Evolutionary conservation across 2,329 filamentous ascomycete species (phyloP).

Genomic region (Drechslerella coelobrocha): DNA sequence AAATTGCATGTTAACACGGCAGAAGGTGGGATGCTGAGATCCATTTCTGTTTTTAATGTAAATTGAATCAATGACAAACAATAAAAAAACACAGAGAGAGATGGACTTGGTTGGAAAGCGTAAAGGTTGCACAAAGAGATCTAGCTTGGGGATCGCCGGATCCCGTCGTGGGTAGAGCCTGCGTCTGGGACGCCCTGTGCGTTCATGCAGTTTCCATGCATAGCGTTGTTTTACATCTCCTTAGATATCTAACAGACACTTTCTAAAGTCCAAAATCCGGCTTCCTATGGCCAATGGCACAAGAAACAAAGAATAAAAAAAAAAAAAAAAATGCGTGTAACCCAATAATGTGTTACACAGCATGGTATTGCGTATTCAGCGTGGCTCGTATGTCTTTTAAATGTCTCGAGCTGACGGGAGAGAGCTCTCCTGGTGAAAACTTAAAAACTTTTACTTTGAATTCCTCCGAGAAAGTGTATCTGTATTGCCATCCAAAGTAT

Average conservation of each 20-base stretch:
- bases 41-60: not conserved
- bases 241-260: too few species aligned
- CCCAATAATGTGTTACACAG: constrained; percentile 24
- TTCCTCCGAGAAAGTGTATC: too few species aligned
- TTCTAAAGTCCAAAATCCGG: not conserved
- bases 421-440: constrained; percentile 3
- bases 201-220: not conserved
- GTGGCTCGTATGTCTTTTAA: constrained; percentile 1
- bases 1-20: constrained; percentile 36
- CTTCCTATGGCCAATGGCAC: not conserved
- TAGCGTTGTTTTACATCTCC: too few species aligned
- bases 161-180: not conserved
- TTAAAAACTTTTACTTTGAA: too few species aligned
- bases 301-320: too few species aligned
- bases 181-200: not conserved
- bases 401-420: not conserved
- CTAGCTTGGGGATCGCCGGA: constrained; percentile 16
- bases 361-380: constrained; percentile 39
- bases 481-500: too few species aligned
- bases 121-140: constrained; percentile 12
- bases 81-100: too few species aligned
- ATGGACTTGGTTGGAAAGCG: constrained; percentile 1
- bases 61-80: not conserved
- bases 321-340: not conserved
- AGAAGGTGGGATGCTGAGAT: constrained; percentile 16